Conservation (phyloP, 495 filamentous ascomycete genomes). For the Penicillium parvum region DNA sequence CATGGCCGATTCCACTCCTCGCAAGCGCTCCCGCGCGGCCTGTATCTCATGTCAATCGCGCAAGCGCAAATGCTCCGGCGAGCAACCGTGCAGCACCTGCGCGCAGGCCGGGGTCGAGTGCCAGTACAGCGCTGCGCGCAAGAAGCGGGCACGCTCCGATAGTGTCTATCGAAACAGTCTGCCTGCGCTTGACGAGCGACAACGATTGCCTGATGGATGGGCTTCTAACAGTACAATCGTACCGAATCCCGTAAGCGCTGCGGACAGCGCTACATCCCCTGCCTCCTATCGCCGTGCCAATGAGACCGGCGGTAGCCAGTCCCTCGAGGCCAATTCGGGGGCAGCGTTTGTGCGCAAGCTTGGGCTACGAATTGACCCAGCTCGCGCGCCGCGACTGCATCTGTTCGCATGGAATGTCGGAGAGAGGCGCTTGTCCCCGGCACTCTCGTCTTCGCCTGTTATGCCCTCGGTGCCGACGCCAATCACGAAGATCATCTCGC, state of each 20-base stretch:
- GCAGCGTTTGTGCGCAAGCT: slow-evolving; percentile 52
- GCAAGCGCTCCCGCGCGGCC: slow-evolving; percentile 45
- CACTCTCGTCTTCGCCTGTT: slow-evolving; percentile 4
- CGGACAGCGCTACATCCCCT: slow-evolving; percentile 9
- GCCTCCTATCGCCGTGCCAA: slow-evolving; percentile 3
- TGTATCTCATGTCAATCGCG: slow-evolving; percentile 49
- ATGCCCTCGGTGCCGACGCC: slow-evolving; percentile 7
- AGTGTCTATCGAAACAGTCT: slow-evolving; percentile 10
- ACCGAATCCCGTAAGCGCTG: neutral
- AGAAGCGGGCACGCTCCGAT: slow-evolving; percentile 24
- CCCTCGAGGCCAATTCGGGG: slow-evolving; percentile 51
- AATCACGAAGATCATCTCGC: slow-evolving; percentile 37
- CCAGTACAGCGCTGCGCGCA: slow-evolving; percentile 38
- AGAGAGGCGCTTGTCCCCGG: slow-evolving; percentile 27
- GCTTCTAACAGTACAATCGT: too few species aligned
- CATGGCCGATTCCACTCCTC: slow-evolving; percentile 32
- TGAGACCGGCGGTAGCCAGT: slow-evolving; percentile 6
- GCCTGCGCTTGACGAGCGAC: slow-evolving; percentile 11
- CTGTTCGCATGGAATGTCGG: slow-evolving; percentile 56
- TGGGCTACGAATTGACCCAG: slow-evolving; percentile 47
- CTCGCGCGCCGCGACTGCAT: slow-evolving; percentile 48
- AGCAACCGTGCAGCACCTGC: slow-evolving; percentile 49
- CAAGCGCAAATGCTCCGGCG: slow-evolving; percentile 53
- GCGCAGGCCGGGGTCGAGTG: slow-evolving; percentile 45
- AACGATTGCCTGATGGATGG: slow-evolving; percentile 15